Base-by-base conservation (phyloP, 2,329 filamentous ascomycete species). In the Daldinia sp. region DNA sequence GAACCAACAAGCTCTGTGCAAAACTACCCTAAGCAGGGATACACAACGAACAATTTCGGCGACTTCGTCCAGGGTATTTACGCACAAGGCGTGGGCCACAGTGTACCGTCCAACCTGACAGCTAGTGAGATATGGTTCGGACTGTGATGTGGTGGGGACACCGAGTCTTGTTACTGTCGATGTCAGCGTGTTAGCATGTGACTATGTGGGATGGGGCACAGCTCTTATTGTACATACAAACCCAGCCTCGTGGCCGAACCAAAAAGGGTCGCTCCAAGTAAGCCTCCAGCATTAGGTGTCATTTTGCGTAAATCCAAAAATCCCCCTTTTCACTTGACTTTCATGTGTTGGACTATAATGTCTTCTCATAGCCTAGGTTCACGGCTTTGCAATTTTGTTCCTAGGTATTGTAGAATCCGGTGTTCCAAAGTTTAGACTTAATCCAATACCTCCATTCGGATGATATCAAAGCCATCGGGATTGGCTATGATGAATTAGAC, bases 11-110 rank as follows among this genome's bases (percentile, higher is more conserved):
- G 71, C 35, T 77, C 76, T 0, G 66, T 73, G 10, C 68, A 73
- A n/a, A 80, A 82, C 67, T 74, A 63, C 10, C 81, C 81, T 10
- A 75, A 79, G 61, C 73, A 72, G 33, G 79, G 78, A 20, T 84
- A 82, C 70, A 79, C 78, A 33, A 82, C 77, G 5, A 79, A 78
- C 48, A 76, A 80, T 3, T 83, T 80, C 66, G 82, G 81, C 6
- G 76, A 79, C 9, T 74, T 55, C 6, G 73, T 81, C 15, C 72
- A 79, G 68, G 79, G 79, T 0, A 81, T 81, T 15, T 80, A 76
- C 46, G 78, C 77, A 9, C 61, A 76, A 15, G 74, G 76, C 15
- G 75, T 79, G 3, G 76, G 76, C 0, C 78, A 80, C 20, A 78
- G 74, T 57, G 76, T 79, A 7, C 78, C 78, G 15, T 67, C 74